Percentiles rank a stretch among this genome's conserved stretches.
Conservation (phyloP, 306 rosid species). For the Dalbergia oliveri region DNA sequence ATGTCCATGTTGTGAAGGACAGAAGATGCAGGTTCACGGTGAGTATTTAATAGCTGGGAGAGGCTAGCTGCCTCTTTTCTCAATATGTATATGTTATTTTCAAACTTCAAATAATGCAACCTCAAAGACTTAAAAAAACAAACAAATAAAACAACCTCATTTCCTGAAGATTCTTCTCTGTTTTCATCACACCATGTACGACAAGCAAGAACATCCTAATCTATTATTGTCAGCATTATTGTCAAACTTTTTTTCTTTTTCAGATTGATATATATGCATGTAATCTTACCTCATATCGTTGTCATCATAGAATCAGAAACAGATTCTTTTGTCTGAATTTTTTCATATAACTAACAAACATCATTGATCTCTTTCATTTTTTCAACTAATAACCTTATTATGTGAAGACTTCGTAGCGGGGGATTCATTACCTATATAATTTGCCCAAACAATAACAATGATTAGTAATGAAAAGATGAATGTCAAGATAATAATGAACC, state of each 20-base stretch:
- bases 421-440: not conserved
- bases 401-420: too few species aligned
- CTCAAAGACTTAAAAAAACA: not conserved
- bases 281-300: constrained; percentile 1
- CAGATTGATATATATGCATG: not conserved
- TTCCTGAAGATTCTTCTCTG: constrained; percentile 26
- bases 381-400: too few species aligned
- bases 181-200: not conserved
- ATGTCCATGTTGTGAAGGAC: constrained; percentile 24
- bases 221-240: not conserved
- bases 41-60: constrained; percentile 31
- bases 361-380: too few species aligned
- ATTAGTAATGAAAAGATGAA: not conserved
- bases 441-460: not conserved
- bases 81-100: not conserved
- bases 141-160: constrained; percentile 4
- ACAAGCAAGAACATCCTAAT: not conserved
- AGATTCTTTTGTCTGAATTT: not conserved
- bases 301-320: not conserved
- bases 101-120: constrained; percentile 13
- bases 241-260: not conserved
- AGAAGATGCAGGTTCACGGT: constrained; percentile 12
- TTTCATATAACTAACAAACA: too few species aligned
- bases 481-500: not conserved
- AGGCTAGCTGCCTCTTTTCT: constrained; percentile 3